phyloP scores from a whole-genome alignment of 768 basidiomycete species.

The Peribolospora baueri region DNA sequence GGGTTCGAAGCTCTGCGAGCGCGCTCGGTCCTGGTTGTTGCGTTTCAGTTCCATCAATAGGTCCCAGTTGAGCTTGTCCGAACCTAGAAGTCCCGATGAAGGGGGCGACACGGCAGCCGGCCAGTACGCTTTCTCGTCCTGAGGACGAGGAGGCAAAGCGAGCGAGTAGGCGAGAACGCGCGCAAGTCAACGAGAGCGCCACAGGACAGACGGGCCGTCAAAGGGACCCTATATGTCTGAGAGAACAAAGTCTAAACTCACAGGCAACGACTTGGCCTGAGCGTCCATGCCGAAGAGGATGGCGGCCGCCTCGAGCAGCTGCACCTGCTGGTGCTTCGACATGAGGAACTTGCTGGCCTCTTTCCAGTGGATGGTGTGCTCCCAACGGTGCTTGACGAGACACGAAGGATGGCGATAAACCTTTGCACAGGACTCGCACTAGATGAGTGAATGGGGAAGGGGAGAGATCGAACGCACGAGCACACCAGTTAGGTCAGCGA shows the following conservation, averaged over 20 bases:
- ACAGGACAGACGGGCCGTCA: constrained; percentile 20
- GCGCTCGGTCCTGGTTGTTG: not conserved
- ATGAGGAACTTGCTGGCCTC: constrained; percentile 72
- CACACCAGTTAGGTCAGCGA: too few relatives aligned
- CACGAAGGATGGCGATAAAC: constrained; percentile 56
- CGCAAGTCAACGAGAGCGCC: constrained; percentile 46
- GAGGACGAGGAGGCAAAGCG: not conserved
- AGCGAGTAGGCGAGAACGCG: constrained; percentile 5
- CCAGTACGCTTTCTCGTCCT: constrained; percentile 1
- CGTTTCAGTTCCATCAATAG: not conserved
- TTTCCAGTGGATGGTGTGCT: constrained; percentile 87
- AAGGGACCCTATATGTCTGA: too few relatives aligned
- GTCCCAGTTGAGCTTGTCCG: constrained; percentile 13
- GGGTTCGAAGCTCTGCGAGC: not conserved
- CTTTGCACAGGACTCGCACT: constrained; percentile 5
- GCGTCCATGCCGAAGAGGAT: constrained; percentile 48
- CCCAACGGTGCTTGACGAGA: constrained; percentile 94
- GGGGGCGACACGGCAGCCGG: constrained; percentile 16
- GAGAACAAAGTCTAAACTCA: too few relatives aligned
- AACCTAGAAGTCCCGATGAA: constrained; percentile 13
- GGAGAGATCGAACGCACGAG: too few relatives aligned
- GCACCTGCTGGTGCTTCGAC: constrained; percentile 92
- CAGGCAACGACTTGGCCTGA: constrained; percentile 29
- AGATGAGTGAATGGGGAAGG: too few relatives aligned
- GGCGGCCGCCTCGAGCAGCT: constrained; percentile 87